These are phyloP conservation scores for Pleurotus giganteus DNA, from an alignment of 768 basidiomycete genomes.

Conservation along the genomic window DNA sequence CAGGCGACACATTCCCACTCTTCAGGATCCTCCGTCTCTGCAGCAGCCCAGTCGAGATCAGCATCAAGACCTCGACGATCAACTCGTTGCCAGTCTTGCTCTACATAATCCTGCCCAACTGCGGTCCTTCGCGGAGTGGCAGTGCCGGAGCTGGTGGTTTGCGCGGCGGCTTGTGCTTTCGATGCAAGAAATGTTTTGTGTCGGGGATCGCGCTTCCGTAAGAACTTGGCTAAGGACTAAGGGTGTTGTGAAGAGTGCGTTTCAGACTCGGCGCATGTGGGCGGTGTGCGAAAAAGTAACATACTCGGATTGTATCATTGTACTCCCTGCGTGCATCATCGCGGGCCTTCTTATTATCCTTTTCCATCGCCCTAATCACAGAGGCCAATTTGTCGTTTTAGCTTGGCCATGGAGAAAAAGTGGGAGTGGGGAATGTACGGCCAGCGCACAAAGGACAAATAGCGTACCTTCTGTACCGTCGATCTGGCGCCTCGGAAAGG, in stretches of 20 bases:
- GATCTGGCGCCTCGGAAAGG: slow-evolving; percentile 78
- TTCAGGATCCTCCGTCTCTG: slow-evolving; percentile 67
- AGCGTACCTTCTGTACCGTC: slow-evolving; percentile 71
- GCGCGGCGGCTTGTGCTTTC: slow-evolving; percentile 31
- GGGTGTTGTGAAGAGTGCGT: no score
- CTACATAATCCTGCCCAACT: slow-evolving; percentile 50
- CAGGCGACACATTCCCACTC: slow-evolving; percentile 98
- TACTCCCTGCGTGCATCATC: slow-evolving; percentile 89
- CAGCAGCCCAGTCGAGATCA: slow-evolving; percentile 75
- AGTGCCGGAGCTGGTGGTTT: slow-evolving; percentile 27
- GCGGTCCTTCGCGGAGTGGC: slow-evolving; percentile 28
- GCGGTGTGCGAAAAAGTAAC: slow-evolving; percentile 20
- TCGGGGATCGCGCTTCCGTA: slow-evolving; percentile 87
- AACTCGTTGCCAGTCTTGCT: slow-evolving; percentile 89
- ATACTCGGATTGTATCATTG: slow-evolving; percentile 85
- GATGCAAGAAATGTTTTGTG: slow-evolving; percentile 67
- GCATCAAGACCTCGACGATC: slow-evolving; percentile 35
- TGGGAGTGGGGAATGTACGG: slow-evolving; percentile 1
- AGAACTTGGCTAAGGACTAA: slow-evolving; percentile 73
- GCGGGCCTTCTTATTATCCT: slow-evolving; percentile 90
- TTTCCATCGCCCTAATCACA: slow-evolving; percentile 77
- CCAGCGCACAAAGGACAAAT: background rate
- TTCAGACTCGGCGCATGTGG: no score
- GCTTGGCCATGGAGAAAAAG: background rate
- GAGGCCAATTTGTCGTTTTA: background rate